A percentile compares a stretch with the other conserved stretches of the same genome.
Conservation (phyloP, 768 basidiomycete genomes). For the Russula dissimulans region DNA sequence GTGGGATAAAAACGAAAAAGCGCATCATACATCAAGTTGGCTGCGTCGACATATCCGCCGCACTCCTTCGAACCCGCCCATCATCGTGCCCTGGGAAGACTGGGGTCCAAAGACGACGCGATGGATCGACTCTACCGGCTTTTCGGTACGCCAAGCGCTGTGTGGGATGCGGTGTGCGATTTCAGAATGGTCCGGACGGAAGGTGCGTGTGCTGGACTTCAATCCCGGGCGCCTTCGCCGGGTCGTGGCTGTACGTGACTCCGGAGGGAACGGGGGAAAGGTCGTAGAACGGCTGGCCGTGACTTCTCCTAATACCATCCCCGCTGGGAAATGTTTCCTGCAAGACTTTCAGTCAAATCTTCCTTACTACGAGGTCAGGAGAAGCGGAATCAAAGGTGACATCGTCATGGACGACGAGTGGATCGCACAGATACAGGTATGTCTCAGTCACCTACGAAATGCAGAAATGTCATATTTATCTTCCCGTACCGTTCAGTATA, state of each 20-base stretch:
- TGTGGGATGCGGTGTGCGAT: conserved; percentile 4
- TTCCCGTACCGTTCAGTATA: not conserved
- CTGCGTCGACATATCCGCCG: not conserved
- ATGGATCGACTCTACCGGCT: not conserved
- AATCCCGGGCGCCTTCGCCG: conserved; percentile 1
- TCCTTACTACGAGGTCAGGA: conserved; percentile 6
- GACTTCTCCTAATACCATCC: not conserved
- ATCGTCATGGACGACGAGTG: conserved; percentile 10
- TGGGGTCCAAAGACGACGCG: conserved; percentile 8
- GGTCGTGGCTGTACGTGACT: not conserved
- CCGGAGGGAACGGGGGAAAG: not conserved
- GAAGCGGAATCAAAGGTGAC: not conserved
- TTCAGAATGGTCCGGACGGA: not conserved
- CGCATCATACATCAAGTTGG: not conserved
- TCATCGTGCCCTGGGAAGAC: not conserved
- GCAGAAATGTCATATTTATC: not conserved
- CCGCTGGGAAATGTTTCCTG: not conserved
- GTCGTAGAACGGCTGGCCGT: not conserved
- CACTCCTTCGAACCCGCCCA: not conserved
- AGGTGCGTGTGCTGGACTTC: conserved; percentile 7
- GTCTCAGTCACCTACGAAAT: not conserved
- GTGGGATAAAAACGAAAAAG: not conserved
- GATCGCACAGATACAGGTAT: conserved; percentile 5
- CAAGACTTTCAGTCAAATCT: not conserved
- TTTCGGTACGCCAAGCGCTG: not conserved